Evolutionary conservation across 1,139 yeast genomes (phyloP).

Genomic region (Taphrina confusa): DNA sequence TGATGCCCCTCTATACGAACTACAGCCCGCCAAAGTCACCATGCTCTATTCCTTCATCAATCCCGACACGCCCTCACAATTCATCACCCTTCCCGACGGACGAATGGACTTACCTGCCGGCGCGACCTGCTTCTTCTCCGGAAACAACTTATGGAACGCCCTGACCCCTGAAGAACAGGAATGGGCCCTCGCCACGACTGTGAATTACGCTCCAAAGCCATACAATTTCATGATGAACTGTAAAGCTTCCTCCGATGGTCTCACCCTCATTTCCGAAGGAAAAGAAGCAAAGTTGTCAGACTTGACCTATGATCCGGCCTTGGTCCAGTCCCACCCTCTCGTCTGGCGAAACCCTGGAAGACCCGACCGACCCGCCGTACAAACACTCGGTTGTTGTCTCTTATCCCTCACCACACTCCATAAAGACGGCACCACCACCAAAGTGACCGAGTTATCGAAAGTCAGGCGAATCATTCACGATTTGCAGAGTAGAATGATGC

Average conservation of each 20-base stretch:
- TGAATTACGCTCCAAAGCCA: slow-evolving; percentile 88
- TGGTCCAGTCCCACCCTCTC: slow-evolving; percentile 73
- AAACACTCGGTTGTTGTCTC: slow-evolving; percentile 84
- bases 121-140: slow-evolving; percentile 83
- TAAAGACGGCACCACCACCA: background rate
- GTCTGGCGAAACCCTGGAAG: slow-evolving; percentile 90
- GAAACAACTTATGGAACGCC: slow-evolving; percentile 69
- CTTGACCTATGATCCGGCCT: slow-evolving; percentile 78
- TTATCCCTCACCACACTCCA: slow-evolving; percentile 57
- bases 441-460: background rate
- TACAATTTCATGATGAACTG: slow-evolving; percentile 81
- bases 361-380: slow-evolving; percentile 73
- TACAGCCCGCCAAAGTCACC: slow-evolving; percentile 82
- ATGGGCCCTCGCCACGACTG: slow-evolving; percentile 71
- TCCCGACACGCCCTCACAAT: slow-evolving; percentile 53
- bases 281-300: slow-evolving; percentile 69
- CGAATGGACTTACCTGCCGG: slow-evolving; percentile 69
- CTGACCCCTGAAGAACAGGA: slow-evolving; percentile 69
- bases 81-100: slow-evolving; percentile 63
- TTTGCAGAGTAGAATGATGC: background rate
- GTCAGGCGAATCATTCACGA: background rate
- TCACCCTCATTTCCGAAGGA: slow-evolving; percentile 79
- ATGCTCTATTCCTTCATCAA: slow-evolving; percentile 79
- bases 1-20: slow-evolving; percentile 80
- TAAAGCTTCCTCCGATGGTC: slow-evolving; percentile 77